These are phyloP conservation scores for Metroxylon sagu DNA, from an alignment of 176 grass and related monocot genomes.

Conservation along the genomic window DNA sequence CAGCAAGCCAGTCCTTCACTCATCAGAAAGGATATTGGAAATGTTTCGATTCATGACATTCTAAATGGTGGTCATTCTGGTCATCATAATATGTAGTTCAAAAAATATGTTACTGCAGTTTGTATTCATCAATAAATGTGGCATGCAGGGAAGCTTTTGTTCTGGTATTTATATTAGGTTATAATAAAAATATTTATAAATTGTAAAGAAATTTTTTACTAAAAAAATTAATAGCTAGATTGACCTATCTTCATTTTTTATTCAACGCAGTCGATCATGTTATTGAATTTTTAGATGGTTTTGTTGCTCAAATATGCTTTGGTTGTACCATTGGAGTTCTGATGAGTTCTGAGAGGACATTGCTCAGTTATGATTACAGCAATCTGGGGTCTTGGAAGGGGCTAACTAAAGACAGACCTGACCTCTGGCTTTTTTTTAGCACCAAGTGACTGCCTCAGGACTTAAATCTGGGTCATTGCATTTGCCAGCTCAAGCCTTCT, in stretches of 20 bases:
- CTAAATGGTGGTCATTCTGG: slow-evolving; percentile 76
- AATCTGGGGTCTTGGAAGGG: no score
- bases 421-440: no score
- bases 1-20: slow-evolving; percentile 60
- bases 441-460: no score
- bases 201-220: slow-evolving; percentile 4
- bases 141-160: slow-evolving; percentile 23
- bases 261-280: background rate
- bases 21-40: slow-evolving; percentile 77
- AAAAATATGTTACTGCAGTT: slow-evolving; percentile 24
- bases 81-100: slow-evolving; percentile 72
- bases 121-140: slow-evolving; percentile 25
- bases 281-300: background rate
- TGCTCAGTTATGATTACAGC: no score
- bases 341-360: background rate
- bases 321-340: background rate
- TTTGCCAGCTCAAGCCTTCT: no score
- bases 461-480: no score
- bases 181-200: slow-evolving; percentile 14
- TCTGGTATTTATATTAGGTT: slow-evolving; percentile 8
- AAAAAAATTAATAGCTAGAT: no score
- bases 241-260: background rate
- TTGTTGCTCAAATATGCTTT: background rate
- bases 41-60: slow-evolving; percentile 89
- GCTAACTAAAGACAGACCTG: no score